Conservation (phyloP, 1,284 basidiomycete genomes). For the Sphaerobolus stellatus region DNA sequence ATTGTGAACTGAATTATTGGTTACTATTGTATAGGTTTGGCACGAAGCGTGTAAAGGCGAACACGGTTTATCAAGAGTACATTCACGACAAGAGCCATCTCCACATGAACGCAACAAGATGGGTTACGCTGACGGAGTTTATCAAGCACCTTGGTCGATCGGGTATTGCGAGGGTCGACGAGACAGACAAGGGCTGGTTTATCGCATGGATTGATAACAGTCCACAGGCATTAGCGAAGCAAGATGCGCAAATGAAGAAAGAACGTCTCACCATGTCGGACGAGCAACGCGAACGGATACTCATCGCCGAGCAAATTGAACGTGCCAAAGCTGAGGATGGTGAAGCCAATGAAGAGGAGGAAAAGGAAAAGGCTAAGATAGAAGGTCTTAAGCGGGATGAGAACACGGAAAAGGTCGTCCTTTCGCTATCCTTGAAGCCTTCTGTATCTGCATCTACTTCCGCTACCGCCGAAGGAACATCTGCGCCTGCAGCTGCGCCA, state of each 20-base stretch:
- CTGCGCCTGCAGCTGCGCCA: slow-evolving; percentile 36
- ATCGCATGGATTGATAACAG: slow-evolving; percentile 96
- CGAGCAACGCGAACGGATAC: slow-evolving; percentile 88
- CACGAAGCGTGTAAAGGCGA: slow-evolving; percentile 91
- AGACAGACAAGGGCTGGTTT: slow-evolving; percentile 98
- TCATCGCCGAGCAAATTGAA: slow-evolving; percentile 94
- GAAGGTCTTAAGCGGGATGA: slow-evolving; percentile 75
- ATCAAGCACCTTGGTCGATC: slow-evolving; percentile 86
- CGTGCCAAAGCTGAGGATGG: slow-evolving; percentile 56
- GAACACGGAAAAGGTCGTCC: slow-evolving; percentile 66
- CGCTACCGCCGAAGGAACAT: slow-evolving; percentile 22
- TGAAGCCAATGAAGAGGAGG: slow-evolving; percentile 21
- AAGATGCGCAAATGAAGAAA: slow-evolving; percentile 80
- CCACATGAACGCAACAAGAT: slow-evolving; percentile 98
- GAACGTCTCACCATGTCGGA: slow-evolving; percentile 90
- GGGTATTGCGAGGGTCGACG: slow-evolving; percentile 91
- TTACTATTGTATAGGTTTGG: slow-evolving; percentile 61
- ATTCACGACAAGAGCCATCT: slow-evolving; percentile 93
- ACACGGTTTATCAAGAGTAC: slow-evolving; percentile 97
- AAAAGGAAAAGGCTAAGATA: slow-evolving; percentile 37
- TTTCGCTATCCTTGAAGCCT: slow-evolving; percentile 64
- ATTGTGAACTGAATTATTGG: slow-evolving; percentile 4
- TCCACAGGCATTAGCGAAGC: slow-evolving; percentile 89
- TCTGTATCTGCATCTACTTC: slow-evolving; percentile 32
- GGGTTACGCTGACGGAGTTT: slow-evolving; percentile 96